Base-by-base conservation (phyloP, 768 basidiomycete species). In the Suillus tomentosus region DNA sequence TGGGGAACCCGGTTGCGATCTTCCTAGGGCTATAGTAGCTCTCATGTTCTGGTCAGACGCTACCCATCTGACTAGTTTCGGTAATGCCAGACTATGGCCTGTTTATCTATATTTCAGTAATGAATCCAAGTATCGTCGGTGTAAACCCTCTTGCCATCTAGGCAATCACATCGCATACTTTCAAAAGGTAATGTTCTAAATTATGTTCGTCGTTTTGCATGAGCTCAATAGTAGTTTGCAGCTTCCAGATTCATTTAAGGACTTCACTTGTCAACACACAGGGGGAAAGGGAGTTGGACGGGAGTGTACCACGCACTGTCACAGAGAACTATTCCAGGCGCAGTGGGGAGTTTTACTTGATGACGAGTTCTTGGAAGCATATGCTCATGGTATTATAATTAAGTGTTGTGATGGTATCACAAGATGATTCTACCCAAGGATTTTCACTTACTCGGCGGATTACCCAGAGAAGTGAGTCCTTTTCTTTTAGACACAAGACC, bases 401-500 rank as follows among this genome's bases (percentile, higher is more conserved):
- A 50, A 10, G 11, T 69, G 68, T 48, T 42, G 31, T 42, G 68
- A 69, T 51, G 62, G 62, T 13, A 24, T 69, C 37, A 22, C 17
- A 39, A 47, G 69, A 13, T 17, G 65, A 36, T 55, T 69, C 37
- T 69, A 66, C 54, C 68, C 66, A 17, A 34, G 68, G n/a, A 66
- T 69, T 13, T 69, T 69, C n/a, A 69, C 65, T 14, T 69, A 69
- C 54, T 66, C 65, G 3, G 68, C 65, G 3, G 68, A 69, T 43
- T 69, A 69, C 59, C 68, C 68, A 1, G 77, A 79, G 58, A 77
- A 77, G 78, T 79, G 48, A 27, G 66, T 63, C 36, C 5, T 17
- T 62, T 42, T 6, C 6, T 5, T 62, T 54, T 62, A 48, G 2
- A 19, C 1, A 2, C 50, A 14, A 47, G 10, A 48, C 4, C 47